phyloP scores from a whole-genome alignment of 176 grass and related monocot genomes.

The Raddia guianensis region DNA sequence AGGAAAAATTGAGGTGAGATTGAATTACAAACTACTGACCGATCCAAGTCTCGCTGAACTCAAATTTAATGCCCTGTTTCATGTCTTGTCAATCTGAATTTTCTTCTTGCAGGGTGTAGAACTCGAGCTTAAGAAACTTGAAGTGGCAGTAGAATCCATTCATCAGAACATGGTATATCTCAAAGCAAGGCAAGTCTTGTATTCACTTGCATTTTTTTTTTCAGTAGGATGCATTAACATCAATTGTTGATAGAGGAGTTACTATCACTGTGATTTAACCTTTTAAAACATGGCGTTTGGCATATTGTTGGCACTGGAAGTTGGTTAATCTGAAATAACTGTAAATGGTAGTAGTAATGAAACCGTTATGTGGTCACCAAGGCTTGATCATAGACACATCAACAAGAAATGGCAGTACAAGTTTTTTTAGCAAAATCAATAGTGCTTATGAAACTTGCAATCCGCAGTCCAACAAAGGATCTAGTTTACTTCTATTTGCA shows the following conservation, averaged over 20 bases:
- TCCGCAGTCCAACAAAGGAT: not conserved
- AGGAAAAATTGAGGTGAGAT: conserved; percentile 82
- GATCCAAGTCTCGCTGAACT: conserved; percentile 10
- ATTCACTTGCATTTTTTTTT: conserved; percentile 17
- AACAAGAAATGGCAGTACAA: not conserved
- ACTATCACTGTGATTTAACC: not conserved
- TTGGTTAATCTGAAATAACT: not conserved
- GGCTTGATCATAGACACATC: not conserved
- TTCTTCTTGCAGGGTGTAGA: conserved; percentile 67
- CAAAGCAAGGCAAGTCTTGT: conserved; percentile 59
- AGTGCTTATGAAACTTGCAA: not conserved
- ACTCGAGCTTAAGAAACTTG: conserved; percentile 75
- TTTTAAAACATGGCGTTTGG: not conserved
- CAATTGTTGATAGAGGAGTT: conserved; percentile 7
- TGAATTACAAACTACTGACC: conserved; percentile 5
- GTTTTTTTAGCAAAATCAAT: not conserved
- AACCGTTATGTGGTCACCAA: not conserved
- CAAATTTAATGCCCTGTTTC: conserved; percentile 31
- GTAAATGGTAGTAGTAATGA: not conserved
- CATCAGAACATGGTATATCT: conserved; percentile 82
- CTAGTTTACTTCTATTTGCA: conserved; percentile 13
- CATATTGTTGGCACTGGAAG: not conserved
- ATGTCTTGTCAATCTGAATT: conserved; percentile 15
- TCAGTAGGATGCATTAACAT: not conserved
- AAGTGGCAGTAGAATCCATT: conserved; percentile 71